phyloP scores from a whole-genome alignment of 495 filamentous ascomycete species.

The Halenospora varia region DNA sequence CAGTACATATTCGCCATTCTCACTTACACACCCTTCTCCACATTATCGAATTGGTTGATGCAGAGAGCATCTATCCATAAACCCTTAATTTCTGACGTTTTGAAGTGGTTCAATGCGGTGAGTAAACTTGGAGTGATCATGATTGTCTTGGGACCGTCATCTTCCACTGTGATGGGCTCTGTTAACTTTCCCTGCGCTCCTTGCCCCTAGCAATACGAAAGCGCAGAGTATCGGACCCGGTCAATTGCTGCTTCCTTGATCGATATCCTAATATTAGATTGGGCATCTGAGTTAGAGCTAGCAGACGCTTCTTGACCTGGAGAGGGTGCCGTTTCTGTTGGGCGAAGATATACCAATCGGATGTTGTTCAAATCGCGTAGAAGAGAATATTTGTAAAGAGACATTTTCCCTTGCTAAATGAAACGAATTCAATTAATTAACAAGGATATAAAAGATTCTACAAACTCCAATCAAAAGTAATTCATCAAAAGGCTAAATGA shows the following conservation, averaged over 20 bases:
- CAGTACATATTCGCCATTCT: slow-evolving; percentile 31
- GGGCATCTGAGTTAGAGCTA: background rate
- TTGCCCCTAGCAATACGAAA: background rate
- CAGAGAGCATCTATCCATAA: slow-evolving; percentile 15
- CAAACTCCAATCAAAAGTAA: too few relatives aligned
- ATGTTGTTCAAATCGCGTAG: background rate
- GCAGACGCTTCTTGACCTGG: too few relatives aligned
- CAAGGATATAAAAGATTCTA: too few relatives aligned
- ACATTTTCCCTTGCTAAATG: background rate
- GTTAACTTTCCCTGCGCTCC: background rate
- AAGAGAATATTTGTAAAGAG: background rate
- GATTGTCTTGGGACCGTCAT: background rate
- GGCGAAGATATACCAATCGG: background rate
- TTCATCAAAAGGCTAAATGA: too few relatives aligned
- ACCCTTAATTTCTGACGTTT: background rate
- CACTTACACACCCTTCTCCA: slow-evolving; percentile 19
- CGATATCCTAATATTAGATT: background rate
- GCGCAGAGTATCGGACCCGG: background rate
- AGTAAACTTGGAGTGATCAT: background rate
- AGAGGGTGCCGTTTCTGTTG: background rate
- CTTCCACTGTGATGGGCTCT: background rate
- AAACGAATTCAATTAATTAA: too few relatives aligned
- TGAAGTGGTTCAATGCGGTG: background rate
- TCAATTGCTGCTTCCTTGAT: background rate
- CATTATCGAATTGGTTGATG: slow-evolving; percentile 20